Percentiles rank a stretch among this genome's conserved stretches.
Evolutionary conservation across 306 rosid species (phyloP).

Genomic region (Hylodesmum podocarpum): DNA sequence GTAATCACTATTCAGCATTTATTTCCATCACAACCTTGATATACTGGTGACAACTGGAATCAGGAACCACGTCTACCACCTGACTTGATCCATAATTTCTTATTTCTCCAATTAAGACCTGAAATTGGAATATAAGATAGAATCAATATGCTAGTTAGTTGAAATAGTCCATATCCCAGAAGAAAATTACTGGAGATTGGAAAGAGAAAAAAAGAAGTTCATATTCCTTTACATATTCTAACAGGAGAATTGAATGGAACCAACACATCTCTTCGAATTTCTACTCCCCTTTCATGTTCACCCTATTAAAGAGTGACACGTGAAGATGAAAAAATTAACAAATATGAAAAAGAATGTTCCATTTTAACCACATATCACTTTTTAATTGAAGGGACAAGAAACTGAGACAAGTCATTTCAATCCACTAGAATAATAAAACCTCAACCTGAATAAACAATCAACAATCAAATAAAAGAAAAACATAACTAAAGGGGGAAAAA

Average conservation of each 20-base stretch:
- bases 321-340: background rate
- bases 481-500: background rate
- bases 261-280: background rate
- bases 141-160: background rate
- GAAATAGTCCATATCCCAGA: background rate
- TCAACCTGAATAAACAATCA: background rate
- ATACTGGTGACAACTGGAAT: background rate
- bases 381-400: background rate
- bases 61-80: conserved; percentile 7
- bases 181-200: background rate
- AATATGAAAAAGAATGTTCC: background rate
- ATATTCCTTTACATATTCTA: background rate
- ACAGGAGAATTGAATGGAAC: background rate
- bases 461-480: background rate
- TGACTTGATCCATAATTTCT: background rate
- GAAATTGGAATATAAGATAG: background rate
- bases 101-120: conserved; percentile 28
- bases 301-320: background rate
- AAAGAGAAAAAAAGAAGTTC: background rate
- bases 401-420: background rate
- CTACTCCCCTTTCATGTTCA: background rate
- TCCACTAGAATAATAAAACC: background rate
- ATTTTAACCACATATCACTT: background rate
- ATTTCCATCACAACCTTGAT: conserved; percentile 25
- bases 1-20: background rate